Evolutionary conservation across 345 rosid genomes (phyloP).

Genomic region (Anacardium occidentale): DNA sequence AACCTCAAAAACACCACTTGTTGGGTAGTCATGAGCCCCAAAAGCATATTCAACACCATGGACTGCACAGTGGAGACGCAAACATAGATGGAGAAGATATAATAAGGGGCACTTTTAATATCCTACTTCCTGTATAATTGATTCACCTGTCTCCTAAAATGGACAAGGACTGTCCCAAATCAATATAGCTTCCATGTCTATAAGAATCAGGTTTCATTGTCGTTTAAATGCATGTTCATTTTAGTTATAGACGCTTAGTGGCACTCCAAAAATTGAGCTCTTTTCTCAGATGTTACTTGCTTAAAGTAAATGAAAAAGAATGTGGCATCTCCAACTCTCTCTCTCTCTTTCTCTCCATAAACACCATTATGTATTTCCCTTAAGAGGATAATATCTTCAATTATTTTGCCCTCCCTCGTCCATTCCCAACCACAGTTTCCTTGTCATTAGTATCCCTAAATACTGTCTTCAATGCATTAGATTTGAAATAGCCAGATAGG

Average conservation of each 20-base stretch:
- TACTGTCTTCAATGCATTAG: background rate
- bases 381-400: background rate
- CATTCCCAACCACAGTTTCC: background rate
- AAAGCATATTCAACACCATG: conserved; percentile 96
- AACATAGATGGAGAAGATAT: background rate
- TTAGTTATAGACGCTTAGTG: background rate
- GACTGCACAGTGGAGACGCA: conserved; percentile 43
- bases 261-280: background rate
- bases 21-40: conserved; percentile 90
- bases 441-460: background rate
- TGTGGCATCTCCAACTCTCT: background rate
- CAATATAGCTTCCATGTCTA: background rate
- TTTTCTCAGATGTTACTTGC: background rate
- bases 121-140: background rate
- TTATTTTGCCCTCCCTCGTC: background rate
- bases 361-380: too few species aligned
- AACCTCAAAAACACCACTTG: conserved; percentile 91
- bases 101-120: background rate
- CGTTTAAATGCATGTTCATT: background rate
- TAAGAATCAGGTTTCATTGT: background rate
- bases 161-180: background rate
- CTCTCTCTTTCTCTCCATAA: background rate
- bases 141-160: background rate
- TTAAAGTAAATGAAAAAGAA: too few species aligned
- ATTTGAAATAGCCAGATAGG: background rate